Evolutionary conservation across 352 stramenopile genomes (phyloP), one percentile per base, ranked within the genome.

Genomic region (Globisporangium solare): DNA sequence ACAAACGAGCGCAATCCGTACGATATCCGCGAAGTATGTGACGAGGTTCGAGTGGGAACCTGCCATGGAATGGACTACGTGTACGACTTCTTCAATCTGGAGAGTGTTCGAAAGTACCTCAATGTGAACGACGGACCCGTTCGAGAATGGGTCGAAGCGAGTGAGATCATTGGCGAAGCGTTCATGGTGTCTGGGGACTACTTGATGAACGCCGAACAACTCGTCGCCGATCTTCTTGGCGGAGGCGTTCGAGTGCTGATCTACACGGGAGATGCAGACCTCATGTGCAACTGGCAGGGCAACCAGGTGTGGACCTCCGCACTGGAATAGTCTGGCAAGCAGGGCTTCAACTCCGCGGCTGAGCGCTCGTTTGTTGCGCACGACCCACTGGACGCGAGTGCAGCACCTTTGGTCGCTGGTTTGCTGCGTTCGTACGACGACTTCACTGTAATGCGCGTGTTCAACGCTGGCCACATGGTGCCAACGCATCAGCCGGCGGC

Each of bases 251-350:
- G 79, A 1, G 92, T 97, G 12, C 74, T 99, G 20, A 92, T 99
- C 53, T 99, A 99, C 74, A 88, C 91, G 12, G 97, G 97, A 54
- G 97, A 99, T 68, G 79, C 92, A 2, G 94, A 98, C 64, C 96
- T 98, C 57, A 92, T 98, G 51, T 98, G 90, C 74, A 98, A 99
- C 63, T 98, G 96, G 77, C 63, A 98, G 35, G 96, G 95, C 20
- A 97, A 97, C 64, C 56, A 94, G 47, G 94, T 92, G 1, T 98
- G 93, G 94, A 97, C 90, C 0, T 60, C 82, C 1, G 83, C 67
- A 17, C 71, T 98, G 39, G 73, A 97, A 13, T 99, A 95, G 96
- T 63, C 67, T n/a, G 84, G 92, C 53, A 79, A 83, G 51, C 66
- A 76, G 7, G 82, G 74, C 2, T 98, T 97, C 71, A 85, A 94